Conservation (phyloP, 2,329 filamentous ascomycete genomes). For the Stagonosporopsis cucurbitacearum region DNA sequence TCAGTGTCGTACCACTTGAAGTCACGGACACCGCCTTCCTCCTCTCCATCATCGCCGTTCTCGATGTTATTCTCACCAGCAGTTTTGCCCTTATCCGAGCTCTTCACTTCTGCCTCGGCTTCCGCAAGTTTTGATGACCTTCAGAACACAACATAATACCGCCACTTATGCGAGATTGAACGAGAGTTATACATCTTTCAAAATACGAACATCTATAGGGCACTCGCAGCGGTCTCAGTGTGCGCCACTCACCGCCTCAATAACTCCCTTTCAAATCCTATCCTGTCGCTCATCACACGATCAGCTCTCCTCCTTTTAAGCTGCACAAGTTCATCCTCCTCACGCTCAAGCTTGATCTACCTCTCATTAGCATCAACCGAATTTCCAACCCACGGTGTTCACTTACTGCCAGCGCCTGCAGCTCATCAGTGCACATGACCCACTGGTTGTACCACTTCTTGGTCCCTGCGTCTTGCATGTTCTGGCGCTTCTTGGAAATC, state of each 20-base stretch:
- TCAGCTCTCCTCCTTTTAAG: not conserved
- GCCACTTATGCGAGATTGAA: too few relatives aligned
- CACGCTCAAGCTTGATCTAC: not conserved
- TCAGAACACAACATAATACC: too few relatives aligned
- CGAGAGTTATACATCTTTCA: too few relatives aligned
- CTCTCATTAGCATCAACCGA: not conserved
- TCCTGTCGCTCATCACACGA: not conserved
- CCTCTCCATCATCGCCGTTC: too few relatives aligned
- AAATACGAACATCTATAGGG: too few relatives aligned
- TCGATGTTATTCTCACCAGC: too few relatives aligned
- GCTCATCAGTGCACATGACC: not conserved
- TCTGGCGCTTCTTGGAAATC: not conserved
- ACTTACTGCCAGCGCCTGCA: not conserved
- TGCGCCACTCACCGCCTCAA: not conserved
- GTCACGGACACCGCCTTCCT: too few relatives aligned
- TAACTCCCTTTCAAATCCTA: not conserved
- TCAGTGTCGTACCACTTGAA: too few relatives aligned
- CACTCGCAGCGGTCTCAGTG: not conserved
- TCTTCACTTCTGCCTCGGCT: too few relatives aligned
- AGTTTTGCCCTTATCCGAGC: too few relatives aligned
- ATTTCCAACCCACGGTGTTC: too few relatives aligned
- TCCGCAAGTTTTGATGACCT: too few relatives aligned
- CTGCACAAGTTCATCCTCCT: not conserved
- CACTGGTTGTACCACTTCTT: constrained; percentile 1
- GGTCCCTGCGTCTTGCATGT: not conserved